Evolutionary conservation across 2,329 filamentous ascomycete genomes (phyloP).

Genomic region (Fusarium verticillioides): DNA sequence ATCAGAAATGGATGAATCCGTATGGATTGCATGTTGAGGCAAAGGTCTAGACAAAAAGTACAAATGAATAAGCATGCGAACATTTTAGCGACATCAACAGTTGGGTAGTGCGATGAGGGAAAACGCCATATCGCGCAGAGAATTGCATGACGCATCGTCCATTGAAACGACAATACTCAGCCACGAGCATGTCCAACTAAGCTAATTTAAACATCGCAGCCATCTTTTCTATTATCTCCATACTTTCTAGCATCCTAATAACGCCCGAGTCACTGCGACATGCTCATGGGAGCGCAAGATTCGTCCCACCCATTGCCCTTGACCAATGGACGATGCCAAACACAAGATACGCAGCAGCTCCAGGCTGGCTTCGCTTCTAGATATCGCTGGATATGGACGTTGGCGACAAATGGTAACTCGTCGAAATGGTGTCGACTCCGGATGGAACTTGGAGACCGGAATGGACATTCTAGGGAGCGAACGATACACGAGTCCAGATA

Average conservation of each 20-base stretch:
- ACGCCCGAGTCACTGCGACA: background rate
- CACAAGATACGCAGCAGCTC: background rate
- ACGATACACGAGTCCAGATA: accelerated
- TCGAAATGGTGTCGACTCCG: no score
- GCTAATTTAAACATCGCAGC: background rate
- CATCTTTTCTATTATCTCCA: accelerated
- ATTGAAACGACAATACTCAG: background rate
- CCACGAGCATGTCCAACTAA: accelerated
- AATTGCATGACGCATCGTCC: background rate
- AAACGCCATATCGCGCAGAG: no score
- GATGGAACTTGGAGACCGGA: background rate
- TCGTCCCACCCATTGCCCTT: background rate
- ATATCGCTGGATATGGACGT: background rate
- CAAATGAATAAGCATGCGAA: accelerated
- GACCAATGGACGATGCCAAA: no score
- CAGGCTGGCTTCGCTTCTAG: accelerated
- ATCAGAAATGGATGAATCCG: accelerated
- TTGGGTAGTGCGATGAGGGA: accelerated
- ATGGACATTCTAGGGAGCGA: accelerated
- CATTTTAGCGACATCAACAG: accelerated
- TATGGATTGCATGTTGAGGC: no score
- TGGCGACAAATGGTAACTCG: accelerated
- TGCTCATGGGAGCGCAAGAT: background rate
- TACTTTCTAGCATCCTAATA: accelerated
- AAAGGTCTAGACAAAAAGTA: accelerated